Base-by-base conservation (phyloP, 164 flowering plant genomes). In the Aristolochia californica region DNA sequence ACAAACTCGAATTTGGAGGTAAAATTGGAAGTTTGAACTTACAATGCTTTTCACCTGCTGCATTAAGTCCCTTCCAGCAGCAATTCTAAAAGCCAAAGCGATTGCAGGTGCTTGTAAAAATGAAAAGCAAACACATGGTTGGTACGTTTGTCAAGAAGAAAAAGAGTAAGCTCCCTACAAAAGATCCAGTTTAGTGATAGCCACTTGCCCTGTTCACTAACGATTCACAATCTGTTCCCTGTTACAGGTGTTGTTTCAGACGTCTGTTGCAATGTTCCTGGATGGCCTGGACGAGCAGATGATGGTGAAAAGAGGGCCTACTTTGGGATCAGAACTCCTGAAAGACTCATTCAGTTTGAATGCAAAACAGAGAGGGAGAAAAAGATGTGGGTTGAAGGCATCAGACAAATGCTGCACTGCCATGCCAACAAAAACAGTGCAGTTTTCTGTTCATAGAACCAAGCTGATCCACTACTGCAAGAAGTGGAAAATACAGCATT, bases 121-220 rank as follows among this genome's bases (percentile, higher is more conserved):
- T 87, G 83, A 87, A 83, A 68, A 87, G 97, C 82, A 87, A 75
- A 77, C 75, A 80, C 63, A 82, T 89, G 74, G 88, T 65, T 60
- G 95, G 95, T 59, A 72, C 97, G 60, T 82, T 84, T 72, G 88
- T 87, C 12, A 89, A 89, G 66, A 87, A 80, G 83, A 87, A 83
- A 67, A 82, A 78, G 62, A 80, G 95, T 89, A 82, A 73, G 91
- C 21, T 24, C 38, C 57, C 20, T 23, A 5, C 28, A 43, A 43
- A 25, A n/a, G 20, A n/a, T 23, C 40, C 48, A 43, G 56, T 56
- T 26, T 47, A 21, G 27, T 56, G 45, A 57, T 30, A 14, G 24
- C 15, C 8, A 8, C 44, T 64, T 24, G 7, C 40, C 58, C 38
- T 53, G 18, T 43, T 51, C 52, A 51, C 40, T 53, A 49, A n/a